phyloP scores from a whole-genome alignment of 2,329 filamentous ascomycete species.

The Pleomassaria siparia region DNA sequence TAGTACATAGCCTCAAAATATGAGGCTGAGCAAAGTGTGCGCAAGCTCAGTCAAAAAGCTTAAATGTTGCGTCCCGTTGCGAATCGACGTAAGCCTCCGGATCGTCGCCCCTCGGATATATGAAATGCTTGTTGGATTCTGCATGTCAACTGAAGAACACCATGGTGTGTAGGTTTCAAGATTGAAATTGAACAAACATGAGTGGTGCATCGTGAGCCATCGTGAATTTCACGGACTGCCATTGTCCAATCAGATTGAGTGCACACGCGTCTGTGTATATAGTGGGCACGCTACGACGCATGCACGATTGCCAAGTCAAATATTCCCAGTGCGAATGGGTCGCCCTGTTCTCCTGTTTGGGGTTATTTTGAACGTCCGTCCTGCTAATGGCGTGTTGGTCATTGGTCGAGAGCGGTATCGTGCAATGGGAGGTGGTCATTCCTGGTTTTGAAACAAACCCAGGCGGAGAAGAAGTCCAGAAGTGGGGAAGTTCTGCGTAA shows the following conservation, averaged over 20 bases:
- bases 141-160: background rate
- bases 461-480: background rate
- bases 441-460: conserved; percentile 1
- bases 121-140: background rate
- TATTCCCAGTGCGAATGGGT: background rate
- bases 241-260: background rate
- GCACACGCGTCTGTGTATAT: background rate
- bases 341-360: background rate
- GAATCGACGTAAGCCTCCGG: background rate
- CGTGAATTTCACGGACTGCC: background rate
- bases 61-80: background rate
- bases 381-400: background rate
- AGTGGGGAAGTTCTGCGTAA: background rate
- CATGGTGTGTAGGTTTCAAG: background rate
- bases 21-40: background rate
- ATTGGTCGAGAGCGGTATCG: too few relatives aligned
- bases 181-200: background rate
- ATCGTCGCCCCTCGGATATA: background rate
- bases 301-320: background rate
- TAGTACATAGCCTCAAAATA: background rate
- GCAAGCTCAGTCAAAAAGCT: background rate
- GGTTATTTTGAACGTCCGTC: background rate
- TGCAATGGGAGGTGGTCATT: background rate
- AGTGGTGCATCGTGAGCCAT: background rate
- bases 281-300: background rate